A percentile compares a stretch with the other conserved stretches of the same genome.
Evolutionary conservation across 2,329 filamentous ascomycete species (phyloP).

Genomic region (Alternaria triticina): DNA sequence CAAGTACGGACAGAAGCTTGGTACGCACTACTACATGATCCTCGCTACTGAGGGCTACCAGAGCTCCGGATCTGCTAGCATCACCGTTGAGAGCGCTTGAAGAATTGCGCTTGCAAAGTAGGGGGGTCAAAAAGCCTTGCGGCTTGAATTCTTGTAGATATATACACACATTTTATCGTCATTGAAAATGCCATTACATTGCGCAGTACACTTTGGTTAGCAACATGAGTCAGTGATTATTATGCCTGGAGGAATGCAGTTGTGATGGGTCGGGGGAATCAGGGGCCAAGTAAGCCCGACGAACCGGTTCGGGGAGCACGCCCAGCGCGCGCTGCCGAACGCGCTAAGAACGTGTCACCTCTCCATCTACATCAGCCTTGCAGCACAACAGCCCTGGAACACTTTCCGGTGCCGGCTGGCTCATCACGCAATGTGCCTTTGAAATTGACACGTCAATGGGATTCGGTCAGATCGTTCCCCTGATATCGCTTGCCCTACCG

Average conservation of each 20-base stretch:
- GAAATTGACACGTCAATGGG: slow-evolving; percentile 16
- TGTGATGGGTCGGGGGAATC: neutral
- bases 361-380: neutral
- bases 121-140: neutral
- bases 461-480: slow-evolving; percentile 21
- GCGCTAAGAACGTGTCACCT: neutral
- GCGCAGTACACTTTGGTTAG: neutral
- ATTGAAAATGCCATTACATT: neutral
- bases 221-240: neutral
- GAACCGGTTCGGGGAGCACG: neutral
- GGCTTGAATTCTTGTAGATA: slow-evolving; percentile 1
- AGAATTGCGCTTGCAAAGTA: neutral
- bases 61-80: slow-evolving; percentile 57
- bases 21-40: slow-evolving; percentile 61
- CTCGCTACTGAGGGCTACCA: slow-evolving; percentile 62
- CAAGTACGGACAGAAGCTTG: slow-evolving; percentile 56
- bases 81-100: slow-evolving; percentile 49
- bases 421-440: neutral
- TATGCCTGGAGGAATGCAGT: neutral
- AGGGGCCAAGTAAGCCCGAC: neutral
- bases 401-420: neutral
- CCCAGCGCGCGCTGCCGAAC: neutral
- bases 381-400: neutral
- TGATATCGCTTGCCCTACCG: slow-evolving; percentile 18
- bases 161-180: neutral